A percentile compares a stretch with the other conserved stretches of the same genome.
These are phyloP conservation scores for Pseudogymnoascus verrucosus DNA, from an alignment of 2,329 filamentous ascomycete genomes.

Conservation along the genomic window DNA sequence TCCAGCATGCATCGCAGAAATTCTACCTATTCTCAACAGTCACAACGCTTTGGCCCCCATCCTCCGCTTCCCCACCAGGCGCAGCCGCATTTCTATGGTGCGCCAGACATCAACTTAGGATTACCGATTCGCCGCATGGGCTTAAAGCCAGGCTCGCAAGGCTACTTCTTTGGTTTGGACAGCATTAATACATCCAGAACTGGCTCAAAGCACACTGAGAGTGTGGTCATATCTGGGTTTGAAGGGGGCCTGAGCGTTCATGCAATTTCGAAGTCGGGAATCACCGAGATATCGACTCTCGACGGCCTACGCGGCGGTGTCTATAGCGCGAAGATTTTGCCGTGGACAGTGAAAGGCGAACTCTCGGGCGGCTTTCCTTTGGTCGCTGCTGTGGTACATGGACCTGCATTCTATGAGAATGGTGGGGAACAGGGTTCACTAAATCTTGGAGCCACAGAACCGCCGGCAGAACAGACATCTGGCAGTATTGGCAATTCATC, in stretches of 20 bases:
- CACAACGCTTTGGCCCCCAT: constrained; percentile 39
- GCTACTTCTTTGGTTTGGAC: constrained; percentile 78
- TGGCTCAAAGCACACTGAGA: constrained; percentile 36
- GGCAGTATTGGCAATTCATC: constrained; percentile 11
- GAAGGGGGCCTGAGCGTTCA: constrained; percentile 75
- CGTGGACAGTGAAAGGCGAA: constrained; percentile 52
- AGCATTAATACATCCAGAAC: constrained; percentile 43
- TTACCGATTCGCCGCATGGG: constrained; percentile 42
- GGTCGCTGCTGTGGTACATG: constrained; percentile 73
- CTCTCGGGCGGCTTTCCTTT: constrained; percentile 53
- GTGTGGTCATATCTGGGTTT: constrained; percentile 67
- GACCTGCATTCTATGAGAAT: constrained; percentile 47
- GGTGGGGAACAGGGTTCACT: constrained; percentile 16
- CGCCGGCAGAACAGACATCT: constrained; percentile 12
- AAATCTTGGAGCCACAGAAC: constrained; percentile 10
- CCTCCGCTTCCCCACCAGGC: constrained; percentile 67
- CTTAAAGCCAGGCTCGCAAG: constrained; percentile 56
- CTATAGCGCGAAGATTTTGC: constrained; percentile 72
- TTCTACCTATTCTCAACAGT: constrained; percentile 45
- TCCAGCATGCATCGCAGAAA: constrained; percentile 37
- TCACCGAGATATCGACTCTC: constrained; percentile 62
- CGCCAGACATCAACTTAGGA: constrained; percentile 61
- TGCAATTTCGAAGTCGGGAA: constrained; percentile 60
- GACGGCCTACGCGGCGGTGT: constrained; percentile 74
- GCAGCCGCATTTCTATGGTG: constrained; percentile 69